phyloP scores from a whole-genome alignment of 768 basidiomycete genomes.

The Lyophyllum shimeji region DNA sequence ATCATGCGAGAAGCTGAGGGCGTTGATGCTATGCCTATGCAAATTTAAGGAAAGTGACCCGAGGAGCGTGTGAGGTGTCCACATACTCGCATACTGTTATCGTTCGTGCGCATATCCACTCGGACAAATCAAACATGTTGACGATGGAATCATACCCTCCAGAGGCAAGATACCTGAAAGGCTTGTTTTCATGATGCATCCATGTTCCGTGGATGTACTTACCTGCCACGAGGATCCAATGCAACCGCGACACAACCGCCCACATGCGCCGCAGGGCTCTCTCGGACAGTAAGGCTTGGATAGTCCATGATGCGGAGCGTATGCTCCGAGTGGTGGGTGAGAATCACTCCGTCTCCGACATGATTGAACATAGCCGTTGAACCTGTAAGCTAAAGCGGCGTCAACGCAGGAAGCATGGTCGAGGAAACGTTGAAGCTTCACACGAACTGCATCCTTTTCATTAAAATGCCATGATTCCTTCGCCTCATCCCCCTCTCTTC shows the following conservation, averaged over 20 bases:
- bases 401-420: background rate
- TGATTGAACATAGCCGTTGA: conserved; percentile 79
- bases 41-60: conserved; percentile 3
- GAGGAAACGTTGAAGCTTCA: background rate
- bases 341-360: conserved; percentile 66
- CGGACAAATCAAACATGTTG: conserved; percentile 75
- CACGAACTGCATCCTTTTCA: conserved; percentile 49
- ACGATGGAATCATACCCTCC: conserved; percentile 84
- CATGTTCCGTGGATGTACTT: conserved; percentile 6
- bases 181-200: background rate
- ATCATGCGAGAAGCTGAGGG: conserved; percentile 78
- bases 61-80: background rate
- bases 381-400: conserved; percentile 40
- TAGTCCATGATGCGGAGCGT: conserved; percentile 70
- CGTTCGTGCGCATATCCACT: conserved; percentile 79
- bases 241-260: conserved; percentile 78
- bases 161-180: conserved; percentile 69
- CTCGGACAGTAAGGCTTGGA: conserved; percentile 56
- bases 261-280: conserved; percentile 73
- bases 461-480: conserved; percentile 48
- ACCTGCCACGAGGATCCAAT: conserved; percentile 79
- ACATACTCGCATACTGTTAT: conserved; percentile 82
- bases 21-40: conserved; percentile 65
- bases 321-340: conserved; percentile 64
- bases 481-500: conserved; percentile 49